Evolutionary conservation across 257 asterid species (phyloP).

Genomic region (Lycium barbarum): DNA sequence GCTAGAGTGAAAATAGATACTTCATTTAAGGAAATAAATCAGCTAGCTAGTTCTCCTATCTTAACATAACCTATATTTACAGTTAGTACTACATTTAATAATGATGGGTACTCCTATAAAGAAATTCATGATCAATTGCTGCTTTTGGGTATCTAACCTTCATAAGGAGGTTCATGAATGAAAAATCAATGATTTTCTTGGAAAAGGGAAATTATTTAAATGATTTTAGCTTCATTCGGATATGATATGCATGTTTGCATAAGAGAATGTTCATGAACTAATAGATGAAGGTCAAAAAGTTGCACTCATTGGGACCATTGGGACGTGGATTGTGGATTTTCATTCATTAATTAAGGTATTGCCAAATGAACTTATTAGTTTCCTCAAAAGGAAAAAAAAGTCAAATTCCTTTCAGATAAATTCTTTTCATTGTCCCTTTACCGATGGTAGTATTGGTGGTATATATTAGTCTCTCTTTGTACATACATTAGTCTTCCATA

Average conservation of each 20-base stretch:
- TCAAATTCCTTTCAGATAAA: neutral
- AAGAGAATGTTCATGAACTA: conserved; percentile 19
- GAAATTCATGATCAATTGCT: neutral
- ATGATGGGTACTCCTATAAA: neutral
- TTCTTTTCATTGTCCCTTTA: neutral
- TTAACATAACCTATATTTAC: neutral
- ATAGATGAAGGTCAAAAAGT: neutral
- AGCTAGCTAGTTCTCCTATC: neutral
- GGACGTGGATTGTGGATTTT: neutral
- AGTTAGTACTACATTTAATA: neutral
- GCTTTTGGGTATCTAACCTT: neutral
- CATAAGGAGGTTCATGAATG: conserved; percentile 25
- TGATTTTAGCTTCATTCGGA: neutral
- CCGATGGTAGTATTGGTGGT: neutral
- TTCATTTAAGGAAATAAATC: neutral
- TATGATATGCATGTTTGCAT: neutral
- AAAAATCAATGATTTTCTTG: neutral
- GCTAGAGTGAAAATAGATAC: neutral
- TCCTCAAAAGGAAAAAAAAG: neutral
- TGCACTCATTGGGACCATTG: neutral
- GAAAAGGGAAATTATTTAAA: neutral
- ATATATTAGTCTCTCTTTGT: too few relatives aligned
- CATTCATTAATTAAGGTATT: neutral
- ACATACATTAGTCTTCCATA: too few relatives aligned
- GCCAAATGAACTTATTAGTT: neutral